Evolutionary conservation across 129 eudicot species (phyloP), one percentile per base, ranked within the genome.

Genomic region (Apium graveolens): DNA sequence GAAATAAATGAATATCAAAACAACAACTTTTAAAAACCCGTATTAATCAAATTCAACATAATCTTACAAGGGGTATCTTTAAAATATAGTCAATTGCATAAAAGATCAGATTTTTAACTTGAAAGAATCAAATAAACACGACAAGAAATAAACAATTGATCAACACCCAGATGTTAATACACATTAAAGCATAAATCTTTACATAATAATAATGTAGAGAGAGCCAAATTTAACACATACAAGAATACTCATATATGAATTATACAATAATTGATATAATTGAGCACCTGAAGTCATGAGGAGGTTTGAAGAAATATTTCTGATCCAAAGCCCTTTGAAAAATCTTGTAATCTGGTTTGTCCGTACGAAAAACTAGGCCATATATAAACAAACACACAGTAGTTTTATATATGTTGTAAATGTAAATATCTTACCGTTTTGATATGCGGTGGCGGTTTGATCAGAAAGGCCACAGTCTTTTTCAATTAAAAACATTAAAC

Each of bases 1-100:
- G 89, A 76, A 79, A 86, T 6, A 26, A 37, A 53, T 53, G 8
- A 51, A 43, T 45, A 11, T 31, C 14, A 46, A 46, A 75, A 21
- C 42, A n/a, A 42, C 14, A 18, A 78, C 35, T 21, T 45, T 45
- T 8, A 1, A 20, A 1, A 13, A 66, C 76, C 62, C 21, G 29
- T 42, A 26, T 60, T 70, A 43, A 78, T 37, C 57, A 44, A 74
- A 27, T 70, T 12, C 37, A 41, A 7, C 51, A 38, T 41, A 11
- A 72, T 21, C 11, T 21, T 10, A 29, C 34, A 35, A 7, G 73
- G 73, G 57, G 57, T 49, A 17, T 49, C 57, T 49, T 5, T 16
- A 49, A 49, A 49, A 0, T 17, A 72, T 7, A 37, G 44, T 72
- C 43, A 49, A 74, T 4, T 48, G 9, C 10, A 35, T 13, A 6